phyloP scores from a whole-genome alignment of 768 basidiomycete genomes.

The Suillus spraguei region DNA sequence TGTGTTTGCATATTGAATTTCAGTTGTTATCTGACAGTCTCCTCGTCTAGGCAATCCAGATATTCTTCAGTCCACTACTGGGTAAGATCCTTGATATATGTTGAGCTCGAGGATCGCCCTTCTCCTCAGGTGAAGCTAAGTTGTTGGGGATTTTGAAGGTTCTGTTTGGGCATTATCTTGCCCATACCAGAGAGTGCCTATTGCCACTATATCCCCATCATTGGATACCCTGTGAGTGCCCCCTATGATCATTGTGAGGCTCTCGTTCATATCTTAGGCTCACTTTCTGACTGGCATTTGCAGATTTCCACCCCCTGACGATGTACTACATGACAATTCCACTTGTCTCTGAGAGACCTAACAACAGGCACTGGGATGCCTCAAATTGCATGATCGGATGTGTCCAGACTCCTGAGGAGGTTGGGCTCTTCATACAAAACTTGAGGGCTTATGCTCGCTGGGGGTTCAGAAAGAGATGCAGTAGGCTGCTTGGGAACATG shows the following conservation, averaged over 20 bases:
- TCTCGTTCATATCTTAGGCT: too few species aligned
- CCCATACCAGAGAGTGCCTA: too few species aligned
- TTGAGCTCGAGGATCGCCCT: too few species aligned
- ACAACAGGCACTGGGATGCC: conserved; percentile 91
- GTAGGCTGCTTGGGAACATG: conserved; percentile 35
- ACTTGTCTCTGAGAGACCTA: conserved; percentile 78
- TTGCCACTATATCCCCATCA: too few species aligned
- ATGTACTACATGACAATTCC: conserved; percentile 98
- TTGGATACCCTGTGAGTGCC: too few species aligned
- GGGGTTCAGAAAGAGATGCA: conserved; percentile 39
- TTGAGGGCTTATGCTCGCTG: conserved; percentile 80
- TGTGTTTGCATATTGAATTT: too few species aligned
- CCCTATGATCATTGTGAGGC: too few species aligned
- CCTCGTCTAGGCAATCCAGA: background rate
- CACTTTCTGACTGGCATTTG: conserved; percentile 11
- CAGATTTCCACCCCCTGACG: conserved; percentile 89
- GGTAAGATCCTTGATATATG: too few species aligned
- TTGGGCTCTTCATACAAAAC: conserved; percentile 81
- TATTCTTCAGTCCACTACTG: too few species aligned
- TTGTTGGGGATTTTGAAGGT: too few species aligned
- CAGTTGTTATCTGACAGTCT: background rate
- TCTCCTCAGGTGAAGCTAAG: too few species aligned
- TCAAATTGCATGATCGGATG: conserved; percentile 96
- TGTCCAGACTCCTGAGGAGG: conserved; percentile 90
- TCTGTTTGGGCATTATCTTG: too few species aligned